Percentiles rank a stretch among this genome's conserved stretches.
phyloP scores from a whole-genome alignment of 768 basidiomycete species.

The Leccinum subgranulosum region DNA sequence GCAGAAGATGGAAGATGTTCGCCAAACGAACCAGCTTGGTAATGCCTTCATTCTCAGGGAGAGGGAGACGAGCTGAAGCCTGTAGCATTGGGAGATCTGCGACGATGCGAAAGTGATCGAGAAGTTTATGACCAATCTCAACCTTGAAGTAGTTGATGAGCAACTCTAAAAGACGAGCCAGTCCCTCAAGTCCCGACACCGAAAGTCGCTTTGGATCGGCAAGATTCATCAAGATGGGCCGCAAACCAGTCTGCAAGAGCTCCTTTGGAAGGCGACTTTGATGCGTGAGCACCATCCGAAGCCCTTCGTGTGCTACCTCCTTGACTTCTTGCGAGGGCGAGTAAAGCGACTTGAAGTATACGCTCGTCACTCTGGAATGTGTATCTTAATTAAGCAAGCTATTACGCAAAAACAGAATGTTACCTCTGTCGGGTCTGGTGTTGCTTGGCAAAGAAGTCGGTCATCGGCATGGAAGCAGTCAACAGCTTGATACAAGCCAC shows the following conservation, averaged over 20 bases:
- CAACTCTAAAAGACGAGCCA: constrained; percentile 89
- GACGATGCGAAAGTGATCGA: constrained; percentile 93
- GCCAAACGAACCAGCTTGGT: constrained; percentile 92
- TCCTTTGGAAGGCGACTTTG: constrained; percentile 94
- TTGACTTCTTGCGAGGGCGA: constrained; percentile 89
- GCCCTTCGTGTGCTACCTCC: constrained; percentile 90
- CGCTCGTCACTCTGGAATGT: constrained; percentile 72
- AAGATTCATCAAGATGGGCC: constrained; percentile 96
- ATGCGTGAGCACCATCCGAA: constrained; percentile 83
- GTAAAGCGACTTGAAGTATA: constrained; percentile 98
- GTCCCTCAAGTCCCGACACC: constrained; percentile 87
- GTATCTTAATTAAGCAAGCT: constrained; percentile 4
- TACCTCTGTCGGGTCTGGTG: constrained; percentile 83
- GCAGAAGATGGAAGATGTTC: constrained; percentile 95
- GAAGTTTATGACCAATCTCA: constrained; percentile 94
- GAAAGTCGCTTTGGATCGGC: constrained; percentile 94
- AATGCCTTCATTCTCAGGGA: constrained; percentile 87
- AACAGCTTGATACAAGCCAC: constrained; percentile 92
- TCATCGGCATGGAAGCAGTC: constrained; percentile 91
- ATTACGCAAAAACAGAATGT: constrained; percentile 8
- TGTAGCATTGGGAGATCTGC: constrained; percentile 85
- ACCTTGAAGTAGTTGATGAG: constrained; percentile 99
- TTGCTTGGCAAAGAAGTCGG: constrained; percentile 89
- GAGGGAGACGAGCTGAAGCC: constrained; percentile 73
- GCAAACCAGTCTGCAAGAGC: constrained; percentile 88